Conservation (phyloP, 2,329 filamentous ascomycete genomes). For the Aspergillus oerlinghausenensis region DNA sequence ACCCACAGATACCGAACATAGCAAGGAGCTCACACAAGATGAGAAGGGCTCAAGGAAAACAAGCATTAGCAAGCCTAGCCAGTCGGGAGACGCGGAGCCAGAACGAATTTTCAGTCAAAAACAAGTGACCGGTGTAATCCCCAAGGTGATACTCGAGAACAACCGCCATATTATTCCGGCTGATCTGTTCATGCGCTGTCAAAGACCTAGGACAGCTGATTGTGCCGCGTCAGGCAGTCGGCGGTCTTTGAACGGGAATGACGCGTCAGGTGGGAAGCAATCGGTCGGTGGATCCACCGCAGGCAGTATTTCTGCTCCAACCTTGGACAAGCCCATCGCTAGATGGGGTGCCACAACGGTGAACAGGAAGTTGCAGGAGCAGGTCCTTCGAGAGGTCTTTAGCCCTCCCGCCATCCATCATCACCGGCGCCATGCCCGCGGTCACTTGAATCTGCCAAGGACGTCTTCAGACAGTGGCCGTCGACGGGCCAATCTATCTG, state of each 20-base stretch:
- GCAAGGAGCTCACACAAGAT: constrained; percentile 4
- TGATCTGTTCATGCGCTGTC: constrained; percentile 67
- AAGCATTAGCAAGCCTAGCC: constrained; percentile 9
- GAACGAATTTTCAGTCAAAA: constrained; percentile 67
- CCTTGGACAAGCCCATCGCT: constrained; percentile 46
- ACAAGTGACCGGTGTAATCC: constrained; percentile 67
- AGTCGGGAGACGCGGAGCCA: constrained; percentile 25
- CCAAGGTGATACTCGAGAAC: constrained; percentile 89
- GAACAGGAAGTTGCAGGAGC: constrained; percentile 80
- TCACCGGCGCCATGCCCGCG: constrained; percentile 62
- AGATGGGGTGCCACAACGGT: constrained; percentile 89
- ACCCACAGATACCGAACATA: constrained; percentile 11
- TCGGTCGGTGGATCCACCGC: constrained; percentile 10
- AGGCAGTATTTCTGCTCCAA: constrained; percentile 13
- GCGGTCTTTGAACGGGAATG: constrained; percentile 18
- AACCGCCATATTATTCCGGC: constrained; percentile 90
- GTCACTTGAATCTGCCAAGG: constrained; percentile 61
- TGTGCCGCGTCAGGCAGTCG: constrained; percentile 18
- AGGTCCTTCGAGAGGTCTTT: constrained; percentile 90
- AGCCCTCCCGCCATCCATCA: constrained; percentile 78
- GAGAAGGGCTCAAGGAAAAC: constrained; percentile 10
- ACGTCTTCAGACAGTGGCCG: constrained; percentile 30
- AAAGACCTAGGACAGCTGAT: constrained; percentile 34
- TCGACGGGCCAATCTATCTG: constrained; percentile 32
- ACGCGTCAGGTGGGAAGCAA: constrained; percentile 8